These are phyloP conservation scores for Penicillium oxalicum DNA, from an alignment of 2,329 filamentous ascomycete species.

Conservation along the genomic window DNA sequence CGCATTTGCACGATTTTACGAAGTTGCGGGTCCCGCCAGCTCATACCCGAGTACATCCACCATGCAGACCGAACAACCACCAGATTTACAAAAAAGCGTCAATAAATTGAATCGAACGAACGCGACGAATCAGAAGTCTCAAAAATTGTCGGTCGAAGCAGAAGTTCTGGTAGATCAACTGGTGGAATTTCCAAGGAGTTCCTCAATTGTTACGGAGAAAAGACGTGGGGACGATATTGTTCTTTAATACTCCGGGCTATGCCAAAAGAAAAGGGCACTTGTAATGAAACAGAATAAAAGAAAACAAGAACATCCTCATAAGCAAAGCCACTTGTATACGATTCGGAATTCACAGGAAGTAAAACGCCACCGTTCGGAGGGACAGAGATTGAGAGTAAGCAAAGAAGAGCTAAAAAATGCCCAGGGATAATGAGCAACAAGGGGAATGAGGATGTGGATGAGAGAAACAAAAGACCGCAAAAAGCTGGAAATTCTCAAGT, in stretches of 20 bases:
- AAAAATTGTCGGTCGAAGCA: conserved; percentile 3
- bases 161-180: conserved; percentile 3
- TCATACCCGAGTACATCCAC: not conserved
- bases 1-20: no score
- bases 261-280: conserved; percentile 18
- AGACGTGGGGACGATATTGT: conserved; percentile 17
- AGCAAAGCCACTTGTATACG: conserved; percentile 7
- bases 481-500: not conserved
- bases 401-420: no score
- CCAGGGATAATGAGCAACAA: no score
- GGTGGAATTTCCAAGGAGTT: no score
- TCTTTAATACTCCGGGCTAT: conserved; percentile 32
- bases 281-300: conserved; percentile 2
- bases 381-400: no score
- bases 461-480: no score
- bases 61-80: not conserved
- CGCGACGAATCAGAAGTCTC: not conserved
- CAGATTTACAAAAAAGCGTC: conserved; percentile 1
- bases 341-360: not conserved
- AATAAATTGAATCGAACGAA: not conserved
- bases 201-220: no score
- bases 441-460: no score
- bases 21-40: not conserved
- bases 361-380: no score
- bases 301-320: conserved; percentile 8